A percentile compares a stretch with the other conserved stretches of the same genome.
Evolutionary conservation across 176 grass and related monocot species (phyloP).

Genomic region (Miscanthus lutarioriparius): DNA sequence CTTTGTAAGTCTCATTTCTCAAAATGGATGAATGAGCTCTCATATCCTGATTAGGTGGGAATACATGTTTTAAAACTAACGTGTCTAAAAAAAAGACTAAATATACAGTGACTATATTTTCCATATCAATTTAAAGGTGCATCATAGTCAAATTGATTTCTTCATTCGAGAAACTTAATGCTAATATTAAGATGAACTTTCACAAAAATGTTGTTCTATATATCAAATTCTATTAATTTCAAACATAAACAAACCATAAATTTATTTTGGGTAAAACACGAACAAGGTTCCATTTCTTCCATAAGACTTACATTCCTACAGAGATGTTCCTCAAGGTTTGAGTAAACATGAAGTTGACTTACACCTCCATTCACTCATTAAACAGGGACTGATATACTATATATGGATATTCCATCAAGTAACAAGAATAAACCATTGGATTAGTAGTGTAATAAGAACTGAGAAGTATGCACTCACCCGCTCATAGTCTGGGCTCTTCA

Average conservation of each 20-base stretch:
- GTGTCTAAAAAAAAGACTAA: neutral
- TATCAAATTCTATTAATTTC: neutral
- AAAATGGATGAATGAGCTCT: neutral
- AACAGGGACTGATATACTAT: neutral
- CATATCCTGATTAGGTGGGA: neutral
- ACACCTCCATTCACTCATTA: neutral
- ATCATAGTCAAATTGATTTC: neutral
- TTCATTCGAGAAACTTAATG: neutral
- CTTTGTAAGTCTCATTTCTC: neutral
- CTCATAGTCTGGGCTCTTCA: slow-evolving; percentile 92
- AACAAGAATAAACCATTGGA: slow-evolving; percentile 1
- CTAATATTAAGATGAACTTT: neutral
- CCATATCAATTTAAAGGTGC: neutral
- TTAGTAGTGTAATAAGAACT: neutral
- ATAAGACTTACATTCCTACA: neutral
- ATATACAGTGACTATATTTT: neutral
- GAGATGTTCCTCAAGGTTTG: neutral
- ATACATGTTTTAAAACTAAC: neutral
- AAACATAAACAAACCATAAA: neutral
- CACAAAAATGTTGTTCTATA: neutral
- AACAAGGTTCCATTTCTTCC: neutral
- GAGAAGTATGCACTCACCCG: slow-evolving; percentile 39
- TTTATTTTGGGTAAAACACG: neutral
- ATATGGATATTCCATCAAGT: neutral
- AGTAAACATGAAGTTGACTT: neutral